These are phyloP conservation scores for Chloris gayana DNA, from an alignment of 176 grass and related monocot genomes.

Conservation along the genomic window DNA sequence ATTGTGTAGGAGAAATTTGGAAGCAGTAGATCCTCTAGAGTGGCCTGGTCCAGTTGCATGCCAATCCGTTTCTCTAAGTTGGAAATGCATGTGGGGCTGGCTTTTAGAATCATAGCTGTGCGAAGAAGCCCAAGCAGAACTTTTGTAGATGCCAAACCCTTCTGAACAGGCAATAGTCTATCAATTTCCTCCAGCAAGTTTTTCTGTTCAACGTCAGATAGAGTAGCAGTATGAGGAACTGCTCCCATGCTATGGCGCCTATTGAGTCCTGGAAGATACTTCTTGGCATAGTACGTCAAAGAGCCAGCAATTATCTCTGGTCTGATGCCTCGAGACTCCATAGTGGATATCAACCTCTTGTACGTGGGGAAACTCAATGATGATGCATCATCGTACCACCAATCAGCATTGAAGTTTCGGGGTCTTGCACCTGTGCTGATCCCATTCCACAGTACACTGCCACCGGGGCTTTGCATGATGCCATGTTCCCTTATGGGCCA, in stretches of 20 bases:
- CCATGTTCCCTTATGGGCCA: slow-evolving; percentile 82
- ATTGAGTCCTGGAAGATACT: slow-evolving; percentile 77
- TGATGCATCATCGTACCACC: slow-evolving; percentile 89
- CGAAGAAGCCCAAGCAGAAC: slow-evolving; percentile 78
- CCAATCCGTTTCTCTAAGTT: slow-evolving; percentile 83
- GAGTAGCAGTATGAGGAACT: slow-evolving; percentile 35
- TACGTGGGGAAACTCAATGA: slow-evolving; percentile 75
- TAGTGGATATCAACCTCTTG: slow-evolving; percentile 74
- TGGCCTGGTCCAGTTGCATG: slow-evolving; percentile 80
- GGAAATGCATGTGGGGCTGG: slow-evolving; percentile 58
- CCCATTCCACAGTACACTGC: slow-evolving; percentile 88
- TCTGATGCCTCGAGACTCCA: slow-evolving; percentile 69
- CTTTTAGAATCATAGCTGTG: slow-evolving; percentile 79
- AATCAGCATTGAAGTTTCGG: slow-evolving; percentile 82
- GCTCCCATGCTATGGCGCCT: slow-evolving; percentile 66
- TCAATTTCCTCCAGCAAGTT: slow-evolving; percentile 81
- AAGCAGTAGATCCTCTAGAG: slow-evolving; percentile 79
- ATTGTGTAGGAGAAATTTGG: slow-evolving; percentile 84
- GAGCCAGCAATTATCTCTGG: slow-evolving; percentile 79
- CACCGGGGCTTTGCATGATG: slow-evolving; percentile 81
- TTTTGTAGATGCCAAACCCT: slow-evolving; percentile 72
- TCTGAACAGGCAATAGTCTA: slow-evolving; percentile 62
- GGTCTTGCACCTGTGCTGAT: slow-evolving; percentile 85
- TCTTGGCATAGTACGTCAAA: slow-evolving; percentile 73
- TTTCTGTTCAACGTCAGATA: slow-evolving; percentile 78